Evolutionary conservation across 2,329 filamentous ascomycete species (phyloP), one percentile per base, ranked within the genome.

Genomic region (Bipolaris sorokiniana): DNA sequence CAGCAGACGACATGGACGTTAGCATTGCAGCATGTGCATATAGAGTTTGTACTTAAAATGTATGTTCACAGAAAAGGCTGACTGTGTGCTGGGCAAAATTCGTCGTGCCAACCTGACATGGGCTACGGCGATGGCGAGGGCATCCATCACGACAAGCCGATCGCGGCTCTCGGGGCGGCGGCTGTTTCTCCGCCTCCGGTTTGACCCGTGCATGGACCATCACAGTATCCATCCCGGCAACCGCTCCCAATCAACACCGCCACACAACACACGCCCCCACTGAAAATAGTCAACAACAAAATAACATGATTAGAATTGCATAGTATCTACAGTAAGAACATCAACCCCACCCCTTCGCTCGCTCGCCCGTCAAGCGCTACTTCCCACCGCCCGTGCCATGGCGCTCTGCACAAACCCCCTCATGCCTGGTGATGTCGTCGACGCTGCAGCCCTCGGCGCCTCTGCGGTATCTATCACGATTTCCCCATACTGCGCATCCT

Each of bases 321-420:
- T 22, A 41, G 15, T 20, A 15, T 37, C 38, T 41, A 41, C 16
- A n/a, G 40, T 44, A 44, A 7, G n/a, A 36, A 36, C 31, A 50
- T n/a, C n/a, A n/a, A n/a, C n/a, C n/a, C n/a, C n/a, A n/a, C n/a
- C n/a, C n/a, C n/a, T n/a, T n/a, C n/a, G n/a, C n/a, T 23, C 33
- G 40, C 18, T 42, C 28, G 16, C 11, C 16, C 26, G 5, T 52
- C 40, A 68, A 33, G 60, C 56, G 37, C 58, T 59, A 37, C 61
- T 59, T 15, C 54, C 56, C 26, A 65, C 60, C 41, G 62, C 58
- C 41, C 63, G 60, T 38, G 65, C 58, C 42, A 64, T 62, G 7
- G 56, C 52, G 34, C 55, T 63, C 13, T 48, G 54, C 36, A 41
- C 41, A 42, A 44, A 28, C 20, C 28, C 44, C 10, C 51, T 34